Evolutionary conservation across 306 rosid species (phyloP), one percentile per base, ranked within the genome.

Genomic region (Castanopsis chinensis): DNA sequence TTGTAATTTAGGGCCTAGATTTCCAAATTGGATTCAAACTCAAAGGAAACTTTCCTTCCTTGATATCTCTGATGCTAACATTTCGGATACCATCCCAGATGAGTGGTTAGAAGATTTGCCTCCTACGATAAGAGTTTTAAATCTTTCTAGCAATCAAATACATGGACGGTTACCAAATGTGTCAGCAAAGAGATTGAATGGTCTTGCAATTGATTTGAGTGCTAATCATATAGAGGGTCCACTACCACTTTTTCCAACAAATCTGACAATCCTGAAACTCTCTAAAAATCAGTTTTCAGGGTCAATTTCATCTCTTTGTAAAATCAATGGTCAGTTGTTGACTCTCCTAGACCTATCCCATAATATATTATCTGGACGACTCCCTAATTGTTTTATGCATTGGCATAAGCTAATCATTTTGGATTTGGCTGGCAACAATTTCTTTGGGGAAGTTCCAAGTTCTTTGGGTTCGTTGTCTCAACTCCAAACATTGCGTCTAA

Each of bases 141-240:
- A 80, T 63, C 85, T 86, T 75, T 83, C 87, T 4, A n/a, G 4
- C 3, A 86, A 83, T 28, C 69, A 54, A 18, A 57, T 82, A 32
- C 27, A n/a, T 41, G 89, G 86, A 2, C 19, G 30, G 20, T 69
- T 83, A 61, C 78, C 78, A 2, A 32, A 83, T 33, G 49, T 11
- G 35, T 76, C 52, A 45, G 13, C 1, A 13, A 67, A 3, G 72
- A 76, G 17, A 5, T 53, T 33, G 52, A 77, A 35, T 11, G 71
- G 3, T 65, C 71, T 21, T 2, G 1, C 74, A 74, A 79, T 82
- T 65, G 45, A 79, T 77, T 71, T 84, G 76, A 73, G 71, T 57
- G 57, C 69, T 23, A 87, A 84, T 63, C 64, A 21, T 25, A 81
- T 79, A 60, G 79, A 4, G 72, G 84, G 69, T 85, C 60, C 78